Evolutionary conservation across 2,329 filamentous ascomycete species (phyloP), one percentile per base, ranked within the genome.

Genomic region (Trichoderma koningii): DNA sequence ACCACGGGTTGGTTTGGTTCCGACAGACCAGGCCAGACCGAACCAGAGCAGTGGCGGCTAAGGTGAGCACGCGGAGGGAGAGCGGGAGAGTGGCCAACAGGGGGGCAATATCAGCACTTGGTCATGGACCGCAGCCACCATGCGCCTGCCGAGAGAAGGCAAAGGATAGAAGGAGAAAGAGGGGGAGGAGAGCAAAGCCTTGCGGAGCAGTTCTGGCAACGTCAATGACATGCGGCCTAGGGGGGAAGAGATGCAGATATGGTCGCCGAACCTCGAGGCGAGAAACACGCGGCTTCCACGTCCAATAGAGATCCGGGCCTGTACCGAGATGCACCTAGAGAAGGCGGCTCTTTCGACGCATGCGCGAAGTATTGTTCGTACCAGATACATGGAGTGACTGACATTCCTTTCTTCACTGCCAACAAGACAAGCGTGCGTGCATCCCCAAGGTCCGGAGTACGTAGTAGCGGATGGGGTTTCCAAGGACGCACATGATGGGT

Each of bases 321-420:
- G 59, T 63, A 47, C 59, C 59, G 59, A 55, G n/a, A 63, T 63
- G 59, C 59, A 34, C 41, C 59, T 47, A 26, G 7, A 19, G 15
- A 45, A 45, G 55, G 59, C 59, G 48, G 50, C 59, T 63, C 38
- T 63, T 55, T 51, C 17, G 59, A 59, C 19, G 45, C 53, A 44
- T 57, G 53, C 34, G 51, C 44, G 15, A 53, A 45, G 30, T 44
- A 28, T 7, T 42, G 41, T 23, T 50, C 28, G 62, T 52, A 59
- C 34, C 62, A 30, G 53, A 42, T 64, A 57, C 55, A 26, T 19
- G 51, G 14, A 34, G 55, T 45, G 45, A 64, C 60, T 53, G 48
- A 53, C 48, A 17, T 42, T 42, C 34, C 52, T 55, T 23, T 38
- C 34, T 23, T 38, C 34, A 6, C 28, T 38, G 45, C 55, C 42